Evolutionary conservation across 2,329 filamentous ascomycete species (phyloP).

Genomic region (Harringtonia lauricola): DNA sequence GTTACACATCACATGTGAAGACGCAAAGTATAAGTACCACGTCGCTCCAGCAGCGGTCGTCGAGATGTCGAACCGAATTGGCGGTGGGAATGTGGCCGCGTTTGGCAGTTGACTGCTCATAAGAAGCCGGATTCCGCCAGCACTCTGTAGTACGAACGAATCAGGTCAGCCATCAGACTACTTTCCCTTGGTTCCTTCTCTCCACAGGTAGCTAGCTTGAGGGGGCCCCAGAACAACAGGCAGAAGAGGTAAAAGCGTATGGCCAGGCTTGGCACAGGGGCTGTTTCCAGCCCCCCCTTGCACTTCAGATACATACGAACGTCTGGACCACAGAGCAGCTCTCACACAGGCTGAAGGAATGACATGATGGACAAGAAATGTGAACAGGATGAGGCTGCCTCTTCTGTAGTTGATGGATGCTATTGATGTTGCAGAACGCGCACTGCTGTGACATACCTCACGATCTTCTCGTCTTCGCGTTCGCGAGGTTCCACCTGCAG

Average conservation of each 20-base stretch:
- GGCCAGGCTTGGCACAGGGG: background rate
- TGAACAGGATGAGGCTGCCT: background rate
- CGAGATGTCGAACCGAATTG: no score
- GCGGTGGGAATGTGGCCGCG: no score
- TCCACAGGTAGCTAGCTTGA: background rate
- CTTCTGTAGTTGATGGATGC: background rate
- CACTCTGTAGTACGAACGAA: conserved; percentile 14
- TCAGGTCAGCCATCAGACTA: conserved; percentile 4
- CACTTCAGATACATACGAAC: no score
- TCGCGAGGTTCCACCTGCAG: conserved; percentile 87
- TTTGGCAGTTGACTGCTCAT: conserved; percentile 9
- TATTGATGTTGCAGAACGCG: conserved; percentile 2
- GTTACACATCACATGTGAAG: no score
- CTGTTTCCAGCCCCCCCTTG: no score
- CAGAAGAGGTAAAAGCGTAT: background rate
- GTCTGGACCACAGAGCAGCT: background rate
- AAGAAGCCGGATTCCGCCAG: conserved; percentile 23
- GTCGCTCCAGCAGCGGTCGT: no score
- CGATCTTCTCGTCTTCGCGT: conserved; percentile 98
- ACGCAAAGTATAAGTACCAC: no score
- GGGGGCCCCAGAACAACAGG: background rate
- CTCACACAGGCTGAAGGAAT: background rate
- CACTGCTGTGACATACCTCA: conserved; percentile 52
- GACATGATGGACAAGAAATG: background rate
- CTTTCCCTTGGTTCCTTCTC: background rate